These are phyloP conservation scores for Parathielavia hyrcaniae DNA, from an alignment of 495 filamentous ascomycete species.

Conservation along the genomic window DNA sequence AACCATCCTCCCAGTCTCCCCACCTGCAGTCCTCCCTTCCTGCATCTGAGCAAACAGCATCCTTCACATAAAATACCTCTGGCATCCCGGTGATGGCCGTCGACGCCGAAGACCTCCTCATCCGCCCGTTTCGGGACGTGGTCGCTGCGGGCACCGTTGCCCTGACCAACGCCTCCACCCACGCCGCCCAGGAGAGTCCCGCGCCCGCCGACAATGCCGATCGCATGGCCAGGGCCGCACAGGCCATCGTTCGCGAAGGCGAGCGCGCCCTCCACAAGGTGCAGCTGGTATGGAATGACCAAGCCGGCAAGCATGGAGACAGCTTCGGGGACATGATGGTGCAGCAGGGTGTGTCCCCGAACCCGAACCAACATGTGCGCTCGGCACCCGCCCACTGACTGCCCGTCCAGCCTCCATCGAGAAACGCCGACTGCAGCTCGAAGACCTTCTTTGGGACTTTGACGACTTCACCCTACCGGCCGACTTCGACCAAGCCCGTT, in stretches of 20 bases:
- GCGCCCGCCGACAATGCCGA: slow-evolving; percentile 19
- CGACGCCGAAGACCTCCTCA: slow-evolving; percentile 35
- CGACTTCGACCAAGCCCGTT: slow-evolving; percentile 30
- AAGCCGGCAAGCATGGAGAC: slow-evolving; percentile 32
- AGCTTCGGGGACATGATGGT: slow-evolving; percentile 32
- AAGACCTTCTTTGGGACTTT: slow-evolving; percentile 38
- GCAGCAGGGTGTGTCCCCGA: slow-evolving; percentile 30
- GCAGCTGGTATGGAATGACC: slow-evolving; percentile 33
- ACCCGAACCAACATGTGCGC: too few species aligned
- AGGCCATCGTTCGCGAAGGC: slow-evolving; percentile 31
- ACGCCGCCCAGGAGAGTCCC: slow-evolving; percentile 9
- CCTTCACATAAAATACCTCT: background rate
- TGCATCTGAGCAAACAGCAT: background rate
- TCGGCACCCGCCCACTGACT: background rate
- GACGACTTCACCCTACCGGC: slow-evolving; percentile 35
- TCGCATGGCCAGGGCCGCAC: slow-evolving; percentile 29
- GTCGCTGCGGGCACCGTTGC: slow-evolving; percentile 32
- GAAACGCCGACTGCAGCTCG: slow-evolving; percentile 30
- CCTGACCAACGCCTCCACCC: slow-evolving; percentile 30
- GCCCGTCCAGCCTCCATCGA: slow-evolving; percentile 24
- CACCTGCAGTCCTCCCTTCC: background rate
- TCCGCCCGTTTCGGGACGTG: slow-evolving; percentile 37
- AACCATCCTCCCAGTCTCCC: background rate
- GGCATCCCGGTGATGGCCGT: slow-evolving; percentile 25
- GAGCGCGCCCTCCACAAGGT: slow-evolving; percentile 34